Evolutionary conservation across 169 alveolate genomes (phyloP).

Genomic region (Amoebophrya sp.): DNA sequence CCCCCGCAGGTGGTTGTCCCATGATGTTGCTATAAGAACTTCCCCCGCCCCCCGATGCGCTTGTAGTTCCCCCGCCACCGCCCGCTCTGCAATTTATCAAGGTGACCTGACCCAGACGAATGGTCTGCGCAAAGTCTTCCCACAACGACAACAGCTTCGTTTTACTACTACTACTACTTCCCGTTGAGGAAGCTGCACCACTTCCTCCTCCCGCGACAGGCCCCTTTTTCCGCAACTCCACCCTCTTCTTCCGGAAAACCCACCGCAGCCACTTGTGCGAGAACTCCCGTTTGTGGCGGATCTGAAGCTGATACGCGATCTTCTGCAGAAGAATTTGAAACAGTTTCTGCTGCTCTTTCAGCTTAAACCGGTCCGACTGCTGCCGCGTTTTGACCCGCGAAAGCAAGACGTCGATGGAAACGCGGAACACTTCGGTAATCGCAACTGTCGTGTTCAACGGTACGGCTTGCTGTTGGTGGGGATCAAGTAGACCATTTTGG

Average conservation of each 20-base stretch:
- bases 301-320: background rate
- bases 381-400: background rate
- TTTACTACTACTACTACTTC: no score
- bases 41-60: no score
- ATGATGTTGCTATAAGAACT: background rate
- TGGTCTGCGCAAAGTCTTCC: background rate
- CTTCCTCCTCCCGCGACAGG: no score
- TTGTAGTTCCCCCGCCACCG: no score
- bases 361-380: slow-evolving; percentile 17
- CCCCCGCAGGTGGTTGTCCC: background rate
- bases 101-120: background rate
- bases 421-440: slow-evolving; percentile 25
- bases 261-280: background rate
- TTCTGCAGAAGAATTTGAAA: background rate
- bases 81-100: background rate
- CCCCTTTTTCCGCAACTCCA: no score
- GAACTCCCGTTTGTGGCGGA: background rate
- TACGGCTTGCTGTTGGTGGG: no score
- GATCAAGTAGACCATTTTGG: no score
- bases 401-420: slow-evolving; percentile 14
- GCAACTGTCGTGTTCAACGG: no score
- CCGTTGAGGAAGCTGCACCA: no score
- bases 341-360: background rate
- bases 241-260: background rate
- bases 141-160: background rate